These are phyloP conservation scores for Trichoderma sp. DNA, from an alignment of 2,329 filamentous ascomycete species.

Conservation along the genomic window DNA sequence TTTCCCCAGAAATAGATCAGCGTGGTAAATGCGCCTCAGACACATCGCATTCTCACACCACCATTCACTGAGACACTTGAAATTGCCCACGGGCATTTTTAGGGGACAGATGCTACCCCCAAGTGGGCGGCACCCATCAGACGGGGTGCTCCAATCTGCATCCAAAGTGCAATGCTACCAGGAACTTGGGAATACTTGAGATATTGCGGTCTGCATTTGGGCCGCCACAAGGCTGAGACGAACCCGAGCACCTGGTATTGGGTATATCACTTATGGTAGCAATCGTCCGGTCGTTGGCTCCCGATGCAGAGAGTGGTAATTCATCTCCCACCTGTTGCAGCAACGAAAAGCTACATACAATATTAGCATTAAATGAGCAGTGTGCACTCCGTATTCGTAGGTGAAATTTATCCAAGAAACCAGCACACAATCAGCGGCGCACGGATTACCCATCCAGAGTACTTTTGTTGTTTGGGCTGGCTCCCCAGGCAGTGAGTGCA, in stretches of 20 bases:
- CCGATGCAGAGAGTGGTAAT: neutral
- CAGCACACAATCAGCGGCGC: neutral
- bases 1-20: conserved; percentile 5
- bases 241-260: conserved; percentile 7
- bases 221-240: conserved; percentile 3
- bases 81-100: neutral
- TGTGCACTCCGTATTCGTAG: too few species aligned
- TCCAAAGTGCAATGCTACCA: neutral
- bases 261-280: conserved; percentile 1
- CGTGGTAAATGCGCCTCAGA: conserved; percentile 11
- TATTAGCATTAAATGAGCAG: neutral
- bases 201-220: neutral
- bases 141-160: neutral
- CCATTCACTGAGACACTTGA: conserved; percentile 4
- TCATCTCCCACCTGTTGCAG: neutral
- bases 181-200: neutral
- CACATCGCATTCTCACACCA: conserved; percentile 13
- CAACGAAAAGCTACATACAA: neutral
- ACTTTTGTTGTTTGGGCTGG: neutral
- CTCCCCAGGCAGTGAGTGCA: neutral
- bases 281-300: neutral
- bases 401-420: neutral
- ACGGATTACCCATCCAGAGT: neutral
- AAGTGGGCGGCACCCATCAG: neutral
- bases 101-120: neutral